Evolutionary conservation across 1,284 basidiomycete species (phyloP).

Genomic region (Puccinia polysora): DNA sequence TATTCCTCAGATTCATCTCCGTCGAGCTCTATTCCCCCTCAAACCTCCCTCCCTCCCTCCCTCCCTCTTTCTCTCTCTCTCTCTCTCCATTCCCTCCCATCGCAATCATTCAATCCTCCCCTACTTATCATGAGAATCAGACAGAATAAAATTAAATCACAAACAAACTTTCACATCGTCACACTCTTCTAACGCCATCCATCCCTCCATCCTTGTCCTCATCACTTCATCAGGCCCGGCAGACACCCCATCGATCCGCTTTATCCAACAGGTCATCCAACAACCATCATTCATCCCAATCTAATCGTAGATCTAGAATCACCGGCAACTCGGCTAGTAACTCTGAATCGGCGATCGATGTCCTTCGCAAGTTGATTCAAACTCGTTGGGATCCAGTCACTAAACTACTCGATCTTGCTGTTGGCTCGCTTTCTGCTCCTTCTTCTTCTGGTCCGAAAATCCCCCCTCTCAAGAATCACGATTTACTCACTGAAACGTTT

Average conservation of each 20-base stretch:
- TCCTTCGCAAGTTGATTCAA: slow-evolving; percentile 32
- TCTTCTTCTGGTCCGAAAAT: neutral
- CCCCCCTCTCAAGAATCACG: neutral
- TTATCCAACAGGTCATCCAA: slow-evolving; percentile 2
- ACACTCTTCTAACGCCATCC: neutral
- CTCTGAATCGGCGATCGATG: slow-evolving; percentile 34
- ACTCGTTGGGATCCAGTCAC: slow-evolving; percentile 40
- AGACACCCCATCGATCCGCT: slow-evolving; percentile 6
- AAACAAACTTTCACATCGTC: neutral
- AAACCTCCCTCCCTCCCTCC: too few species aligned
- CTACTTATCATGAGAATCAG: too few species aligned
- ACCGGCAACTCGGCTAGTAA: neutral
- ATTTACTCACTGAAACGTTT: neutral
- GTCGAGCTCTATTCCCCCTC: too few species aligned
- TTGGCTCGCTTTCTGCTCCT: neutral
- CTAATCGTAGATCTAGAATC: neutral
- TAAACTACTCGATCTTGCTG: slow-evolving; percentile 33
- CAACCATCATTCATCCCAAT: neutral
- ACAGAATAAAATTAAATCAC: neutral
- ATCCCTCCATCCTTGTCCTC: too few species aligned
- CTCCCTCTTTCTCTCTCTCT: too few species aligned
- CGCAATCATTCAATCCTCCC: too few species aligned
- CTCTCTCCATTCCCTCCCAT: too few species aligned
- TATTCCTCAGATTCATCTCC: too few species aligned
- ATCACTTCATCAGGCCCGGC: slow-evolving; percentile 5